Evolutionary conservation across 2,329 filamentous ascomycete genomes (phyloP), one percentile per base, ranked within the genome.

Genomic region (Fusarium circinatum): DNA sequence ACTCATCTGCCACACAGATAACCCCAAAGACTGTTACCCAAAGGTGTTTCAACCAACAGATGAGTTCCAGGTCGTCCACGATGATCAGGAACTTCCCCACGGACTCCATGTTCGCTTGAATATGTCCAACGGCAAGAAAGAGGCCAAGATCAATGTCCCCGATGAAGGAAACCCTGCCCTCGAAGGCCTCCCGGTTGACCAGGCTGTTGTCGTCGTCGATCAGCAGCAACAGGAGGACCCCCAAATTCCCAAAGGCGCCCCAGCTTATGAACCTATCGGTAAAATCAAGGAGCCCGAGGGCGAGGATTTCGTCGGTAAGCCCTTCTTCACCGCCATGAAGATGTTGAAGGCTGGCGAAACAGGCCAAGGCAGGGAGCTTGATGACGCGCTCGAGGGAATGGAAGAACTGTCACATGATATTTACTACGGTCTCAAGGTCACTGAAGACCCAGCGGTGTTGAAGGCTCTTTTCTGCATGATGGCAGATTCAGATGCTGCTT

Each of bases 91-190:
- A 42, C 78, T 93, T 8, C 91, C 91, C 3, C 82, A 85, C 1
- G 91, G 91, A 11, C 85, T 93, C 9, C 91, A 93, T 78, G 86
- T 93, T 58, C 88, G 91, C 44, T 81, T 93, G 62, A 89, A 93
- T 78, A 85, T 93, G 52, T 85, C 86, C 74, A 91, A 90, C 1
- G 91, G 91, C 28, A 76, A 85, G 73, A 91, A 89, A 74, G 90
- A 92, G 79, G 91, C 91, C 73, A 91, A 92, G 77, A 84, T 93
- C 70, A 89, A 93, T 79, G 85, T 90, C 24, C 89, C 89, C 2
- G 83, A 83, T 18, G 89, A 91, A 71, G 78, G 80, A 24, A 82
- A 85, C 56, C 79, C 85, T 22, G 83, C 82, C 1, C 81, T 89
- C 1, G 84, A 86, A 39, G 87, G 86, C n/a, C 77, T 89, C 6